A percentile compares a stretch with the other conserved stretches of the same genome.
Conservation (phyloP, 169 alveolate species). For the Cryptosporidium felis region DNA sequence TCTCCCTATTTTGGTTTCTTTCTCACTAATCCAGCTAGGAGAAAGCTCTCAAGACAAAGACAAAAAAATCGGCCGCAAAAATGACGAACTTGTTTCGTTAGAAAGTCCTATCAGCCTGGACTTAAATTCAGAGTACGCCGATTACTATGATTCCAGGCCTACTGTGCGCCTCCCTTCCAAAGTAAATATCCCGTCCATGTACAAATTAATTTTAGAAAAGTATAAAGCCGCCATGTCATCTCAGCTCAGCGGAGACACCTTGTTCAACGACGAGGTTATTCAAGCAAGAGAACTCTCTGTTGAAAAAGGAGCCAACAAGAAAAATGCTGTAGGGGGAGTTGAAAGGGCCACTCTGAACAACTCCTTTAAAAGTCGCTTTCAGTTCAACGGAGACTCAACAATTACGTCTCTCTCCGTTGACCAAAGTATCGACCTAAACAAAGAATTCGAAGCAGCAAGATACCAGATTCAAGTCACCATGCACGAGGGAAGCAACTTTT, state of each 20-base stretch:
- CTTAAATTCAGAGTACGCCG: not conserved
- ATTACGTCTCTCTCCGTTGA: not conserved
- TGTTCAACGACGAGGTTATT: conserved; percentile 13
- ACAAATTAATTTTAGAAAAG: conserved; percentile 38
- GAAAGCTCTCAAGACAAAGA: no score
- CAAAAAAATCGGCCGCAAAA: not conserved
- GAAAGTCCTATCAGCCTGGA: conserved; percentile 27
- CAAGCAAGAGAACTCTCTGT: not conserved
- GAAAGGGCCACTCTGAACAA: not conserved
- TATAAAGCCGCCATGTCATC: conserved; percentile 57
- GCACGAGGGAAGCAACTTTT: conserved; percentile 62
- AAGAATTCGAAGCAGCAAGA: conserved; percentile 68
- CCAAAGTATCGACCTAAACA: conserved; percentile 21
- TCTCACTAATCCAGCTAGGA: not conserved
- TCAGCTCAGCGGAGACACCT: not conserved
- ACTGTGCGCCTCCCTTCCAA: conserved; percentile 21
- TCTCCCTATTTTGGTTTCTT: no score
- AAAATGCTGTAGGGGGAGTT: not conserved
- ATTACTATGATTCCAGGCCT: not conserved
- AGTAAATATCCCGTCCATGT: conserved; percentile 38
- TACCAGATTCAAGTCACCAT: conserved; percentile 66
- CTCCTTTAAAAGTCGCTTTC: not conserved
- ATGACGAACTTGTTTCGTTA: conserved; percentile 30
- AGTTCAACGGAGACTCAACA: conserved; percentile 16
- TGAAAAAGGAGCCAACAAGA: not conserved